Percentiles rank a stretch among this genome's conserved stretches.
Evolutionary conservation across 108 stramenopile genomes (phyloP).

Genomic region (Epipyxis sp.): DNA sequence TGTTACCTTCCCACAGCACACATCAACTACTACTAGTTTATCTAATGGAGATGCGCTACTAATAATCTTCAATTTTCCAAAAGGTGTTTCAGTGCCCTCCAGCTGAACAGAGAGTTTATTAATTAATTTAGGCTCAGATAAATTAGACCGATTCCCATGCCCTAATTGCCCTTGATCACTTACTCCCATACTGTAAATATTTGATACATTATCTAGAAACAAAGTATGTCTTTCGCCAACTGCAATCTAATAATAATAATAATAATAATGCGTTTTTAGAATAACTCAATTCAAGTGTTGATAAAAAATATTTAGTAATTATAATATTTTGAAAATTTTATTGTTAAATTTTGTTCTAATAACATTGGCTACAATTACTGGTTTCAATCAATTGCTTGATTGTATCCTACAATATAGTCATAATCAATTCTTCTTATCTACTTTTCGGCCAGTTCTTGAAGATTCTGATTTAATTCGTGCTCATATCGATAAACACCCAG

Average conservation of each 20-base stretch:
- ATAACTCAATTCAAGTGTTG: too few species aligned
- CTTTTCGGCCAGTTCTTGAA: too few species aligned
- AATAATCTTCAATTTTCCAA: not conserved
- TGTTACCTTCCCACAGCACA: too few species aligned
- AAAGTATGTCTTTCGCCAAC: slow-evolving; percentile 11
- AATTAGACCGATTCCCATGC: not conserved
- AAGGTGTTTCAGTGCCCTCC: not conserved
- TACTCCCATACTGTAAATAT: slow-evolving; percentile 16
- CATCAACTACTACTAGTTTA: not conserved
- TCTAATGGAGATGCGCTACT: not conserved
- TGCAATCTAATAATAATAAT: slow-evolving; percentile 12
- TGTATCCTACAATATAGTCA: too few species aligned
- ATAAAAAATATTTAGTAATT: too few species aligned
- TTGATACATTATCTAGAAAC: not conserved
- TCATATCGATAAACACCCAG: too few species aligned
- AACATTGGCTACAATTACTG: too few species aligned
- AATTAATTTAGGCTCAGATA: not conserved
- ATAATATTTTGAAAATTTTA: not conserved
- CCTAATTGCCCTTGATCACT: slow-evolving; percentile 26
- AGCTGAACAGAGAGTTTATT: not conserved
- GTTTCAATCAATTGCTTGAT: too few species aligned
- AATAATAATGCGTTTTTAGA: too few species aligned
- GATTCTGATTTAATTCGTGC: too few species aligned
- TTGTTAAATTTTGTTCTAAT: not conserved
- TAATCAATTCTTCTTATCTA: too few species aligned